Base-by-base conservation (phyloP, 768 basidiomycete species). In the Boletus reticulatus region DNA sequence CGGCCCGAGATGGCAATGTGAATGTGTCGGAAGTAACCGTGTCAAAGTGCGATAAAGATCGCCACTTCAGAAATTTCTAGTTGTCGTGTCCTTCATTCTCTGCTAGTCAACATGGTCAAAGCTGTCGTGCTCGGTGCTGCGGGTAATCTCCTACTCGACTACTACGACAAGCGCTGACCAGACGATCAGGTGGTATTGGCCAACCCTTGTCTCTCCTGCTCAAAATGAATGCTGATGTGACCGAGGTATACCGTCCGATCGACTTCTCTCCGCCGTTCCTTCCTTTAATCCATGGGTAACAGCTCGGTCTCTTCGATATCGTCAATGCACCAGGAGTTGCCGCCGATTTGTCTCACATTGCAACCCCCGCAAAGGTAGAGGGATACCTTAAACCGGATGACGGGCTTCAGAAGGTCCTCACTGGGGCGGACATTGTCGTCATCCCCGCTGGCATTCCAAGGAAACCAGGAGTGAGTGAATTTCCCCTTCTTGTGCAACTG, bases 271-370 rank as follows among this genome's bases (percentile, higher is more conserved):
- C 38, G 52, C 46, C 50, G 29, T 46, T 10, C n/a, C 45, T 51
- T 44, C n/a, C 20, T 50, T 50, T 52, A 14, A 49, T 42, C 47
- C 49, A 31, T 43, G 49, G 4, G 17, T 29, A 50, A 19, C 65
- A 94, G 88, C 88, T 98, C 48, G 78, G 84, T 50, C 84, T 98
- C 56, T 98, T 81, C 71, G 96, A 98, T 92, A 95, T 98, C 75
- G 93, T 95, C 67, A 91, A 93, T 73, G 89, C 94, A n/a, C 93
- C 93, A 16, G 96, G 96, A 68, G 96, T 99, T 60, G 94, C 94
- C 36, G 92, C 87, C 55, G 96, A 99, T 78, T 80, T 98, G 55
- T 88, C 90, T 53, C 96, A 98, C 73, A 95, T 98, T 74, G 80
- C 90, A 50, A 95, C 94, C 37, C 85, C 88, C 12, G 86, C 93